Base-by-base conservation (phyloP, 2,329 filamentous ascomycete genomes). In the Claviceps purpurea region DNA sequence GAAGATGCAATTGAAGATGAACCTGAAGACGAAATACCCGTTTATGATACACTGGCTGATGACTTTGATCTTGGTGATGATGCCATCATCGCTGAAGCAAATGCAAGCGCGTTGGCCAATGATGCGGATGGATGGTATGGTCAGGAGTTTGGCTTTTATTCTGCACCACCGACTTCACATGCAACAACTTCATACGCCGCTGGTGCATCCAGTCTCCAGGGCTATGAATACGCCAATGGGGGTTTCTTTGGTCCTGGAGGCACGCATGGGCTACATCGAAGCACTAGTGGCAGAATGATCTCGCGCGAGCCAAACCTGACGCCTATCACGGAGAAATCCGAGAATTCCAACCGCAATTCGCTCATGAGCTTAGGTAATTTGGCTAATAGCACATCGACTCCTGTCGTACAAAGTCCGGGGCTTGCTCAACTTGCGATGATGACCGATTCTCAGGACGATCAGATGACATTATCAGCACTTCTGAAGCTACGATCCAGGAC, bases 111-210 rank as follows among this genome's bases (percentile, higher is more conserved):
- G 1, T 74, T 98, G 7, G 91, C 93, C 46, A 90, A 89, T 58
- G 93, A 98, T 62, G 84, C 84, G 6, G 91, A 96, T 57, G 91
- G 89, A 0, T 94, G 93, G 72, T 98, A 98, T 62, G 93, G 93
- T 0, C 85, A 89, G 59, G 93, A 98, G 65, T 98, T 98, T 62
- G 90, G 89, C 0, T 98, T 98, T 66, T 98, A 95, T 65, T 89
- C 90, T 1, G 73, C 75, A 1, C 77, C 79, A 0, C 58, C 69
- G 5, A 64, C 64, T 16, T 65, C 69, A 11, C 68, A 67, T 41
- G 65, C 73, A 47, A 74, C 73, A 47, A 74, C 73, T 20, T 71
- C 70, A 34, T 69, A 70, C 52, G 71, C 71, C 41, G 68, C 73
- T 6, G 70, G 54, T 20, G 46, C 54, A 5, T 57, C 62, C 1